Base-by-base conservation (phyloP, 495 filamentous ascomycete species). In the Penicillium paradoxum region DNA sequence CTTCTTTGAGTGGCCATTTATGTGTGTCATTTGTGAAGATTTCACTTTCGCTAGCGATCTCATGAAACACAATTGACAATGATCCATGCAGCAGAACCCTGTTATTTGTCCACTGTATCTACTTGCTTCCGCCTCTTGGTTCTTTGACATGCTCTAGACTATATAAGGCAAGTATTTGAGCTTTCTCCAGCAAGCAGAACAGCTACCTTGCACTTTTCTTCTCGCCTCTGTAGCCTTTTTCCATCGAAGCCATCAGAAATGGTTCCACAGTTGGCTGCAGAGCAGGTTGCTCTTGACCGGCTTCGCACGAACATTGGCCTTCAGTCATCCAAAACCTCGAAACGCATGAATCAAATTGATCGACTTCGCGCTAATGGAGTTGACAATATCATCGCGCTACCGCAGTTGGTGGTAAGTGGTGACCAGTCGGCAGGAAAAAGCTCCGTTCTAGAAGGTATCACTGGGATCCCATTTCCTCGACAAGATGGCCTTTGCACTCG, bases 401-500 rank as follows among this genome's bases (percentile, higher is more conserved):
- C 86, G 0, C 83, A 88, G 55, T 73, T 90, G 24, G 75, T 84
- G 4, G 85, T 88, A 7, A 81, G 81, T 46, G 84, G 85, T 11
- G 81, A 87, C 48, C 71, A 77, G 49, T 74, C 67, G 3, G 56
- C 63, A 14, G 74, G 75, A 1, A 79, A 79, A 52, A 75, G 72
- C 55, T 76, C 72, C n/a, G 69, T 76, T 14, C 57, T 79, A 0
- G 75, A 79, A 53, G 73, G 61, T 5, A 63, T 79, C 14, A 72
- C 59, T n/a, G 63, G 61, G 8, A 53, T 70, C 7, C 60, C 68
- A 3, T 77, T 77, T 43, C 74, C 73, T 17, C 52, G 60, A 11
- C 46, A 72, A 25, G 62, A 64, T 52, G 65, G 64, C 1, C 38
- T 77, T 0, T 79, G 74, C 38, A 73, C 67, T 0, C 43, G 54